phyloP scores from a whole-genome alignment of 768 basidiomycete species.

The Mrakia gelida region DNA sequence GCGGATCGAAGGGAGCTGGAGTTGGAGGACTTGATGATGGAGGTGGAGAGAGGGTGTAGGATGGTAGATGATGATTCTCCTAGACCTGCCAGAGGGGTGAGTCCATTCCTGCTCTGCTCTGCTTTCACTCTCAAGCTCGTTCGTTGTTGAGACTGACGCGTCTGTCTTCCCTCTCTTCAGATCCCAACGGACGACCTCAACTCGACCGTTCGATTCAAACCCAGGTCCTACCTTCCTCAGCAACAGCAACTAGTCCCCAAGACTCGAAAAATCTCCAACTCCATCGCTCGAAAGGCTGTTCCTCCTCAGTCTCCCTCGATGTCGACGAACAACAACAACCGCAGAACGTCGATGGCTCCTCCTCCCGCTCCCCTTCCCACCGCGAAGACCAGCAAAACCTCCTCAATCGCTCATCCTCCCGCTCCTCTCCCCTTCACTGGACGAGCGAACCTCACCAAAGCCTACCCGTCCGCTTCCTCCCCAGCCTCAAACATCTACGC shows the following conservation, averaged over 20 bases:
- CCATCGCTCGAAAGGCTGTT: not conserved
- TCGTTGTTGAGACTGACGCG: not conserved
- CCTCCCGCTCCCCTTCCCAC: not conserved
- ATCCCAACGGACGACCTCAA: slow-evolving; percentile 1
- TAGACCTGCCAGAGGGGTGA: not conserved
- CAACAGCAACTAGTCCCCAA: not conserved
- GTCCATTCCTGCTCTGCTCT: not conserved
- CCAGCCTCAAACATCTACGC: slow-evolving; percentile 4
- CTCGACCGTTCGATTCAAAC: not conserved
- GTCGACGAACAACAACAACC: not conserved
- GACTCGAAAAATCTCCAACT: not conserved
- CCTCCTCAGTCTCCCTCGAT: not conserved
- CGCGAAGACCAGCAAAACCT: not conserved
- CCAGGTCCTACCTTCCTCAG: not conserved
- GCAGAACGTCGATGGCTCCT: not conserved
- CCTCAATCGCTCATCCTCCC: not conserved
- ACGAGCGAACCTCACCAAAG: not conserved
- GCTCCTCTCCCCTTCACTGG: slow-evolving; percentile 10
- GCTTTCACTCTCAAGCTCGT: not conserved
- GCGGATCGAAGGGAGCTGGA: slow-evolving; percentile 8
- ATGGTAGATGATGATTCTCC: not conserved
- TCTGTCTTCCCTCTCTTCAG: not conserved
- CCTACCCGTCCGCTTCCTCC: not conserved
- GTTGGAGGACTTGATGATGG: slow-evolving; percentile 15
- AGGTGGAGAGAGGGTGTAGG: not conserved